Evolutionary conservation across 371 early-diverging fungal genomes (phyloP).

Genomic region (Chytridiales sp.): DNA sequence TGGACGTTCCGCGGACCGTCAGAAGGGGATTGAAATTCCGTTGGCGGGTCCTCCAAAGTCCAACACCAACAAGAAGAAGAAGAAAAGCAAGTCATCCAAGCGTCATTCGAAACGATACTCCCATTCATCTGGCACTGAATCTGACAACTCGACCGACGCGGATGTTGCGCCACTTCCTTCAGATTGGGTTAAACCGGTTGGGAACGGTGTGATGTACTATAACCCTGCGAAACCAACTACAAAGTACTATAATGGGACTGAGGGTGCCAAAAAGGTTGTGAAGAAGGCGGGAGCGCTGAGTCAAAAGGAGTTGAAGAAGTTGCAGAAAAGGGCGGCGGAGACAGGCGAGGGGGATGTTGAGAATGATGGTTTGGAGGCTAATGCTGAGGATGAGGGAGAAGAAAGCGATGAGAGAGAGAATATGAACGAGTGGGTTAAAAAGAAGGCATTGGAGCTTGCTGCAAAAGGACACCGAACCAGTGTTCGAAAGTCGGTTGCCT

Average conservation of each 20-base stretch:
- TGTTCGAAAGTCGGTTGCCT: not conserved
- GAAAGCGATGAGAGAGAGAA: not conserved
- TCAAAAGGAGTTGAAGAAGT: constrained; percentile 5
- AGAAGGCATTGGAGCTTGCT: not conserved
- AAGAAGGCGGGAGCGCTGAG: constrained; percentile 5
- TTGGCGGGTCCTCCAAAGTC: not conserved
- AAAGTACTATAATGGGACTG: constrained; percentile 5
- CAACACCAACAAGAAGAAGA: constrained; percentile 7
- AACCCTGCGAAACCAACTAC: constrained; percentile 14
- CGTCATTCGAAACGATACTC: not conserved
- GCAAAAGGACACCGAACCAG: not conserved
- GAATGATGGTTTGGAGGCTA: no score
- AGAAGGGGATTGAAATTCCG: not conserved
- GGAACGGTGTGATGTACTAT: constrained; percentile 13
- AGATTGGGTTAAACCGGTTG: constrained; percentile 14
- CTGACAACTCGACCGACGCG: not conserved
- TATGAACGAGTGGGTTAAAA: not conserved
- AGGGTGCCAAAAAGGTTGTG: not conserved
- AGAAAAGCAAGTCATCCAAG: not conserved
- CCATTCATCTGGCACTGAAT: not conserved
- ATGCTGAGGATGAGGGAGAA: constrained; percentile 6
- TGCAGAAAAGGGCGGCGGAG: constrained; percentile 6
- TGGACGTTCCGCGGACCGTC: not conserved
- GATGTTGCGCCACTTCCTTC: not conserved
- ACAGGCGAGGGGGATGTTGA: constrained; percentile 2